Evolutionary conservation across 2,329 filamentous ascomycete genomes (phyloP), one percentile per base, ranked within the genome.

Genomic region (Cadophora gregata): DNA sequence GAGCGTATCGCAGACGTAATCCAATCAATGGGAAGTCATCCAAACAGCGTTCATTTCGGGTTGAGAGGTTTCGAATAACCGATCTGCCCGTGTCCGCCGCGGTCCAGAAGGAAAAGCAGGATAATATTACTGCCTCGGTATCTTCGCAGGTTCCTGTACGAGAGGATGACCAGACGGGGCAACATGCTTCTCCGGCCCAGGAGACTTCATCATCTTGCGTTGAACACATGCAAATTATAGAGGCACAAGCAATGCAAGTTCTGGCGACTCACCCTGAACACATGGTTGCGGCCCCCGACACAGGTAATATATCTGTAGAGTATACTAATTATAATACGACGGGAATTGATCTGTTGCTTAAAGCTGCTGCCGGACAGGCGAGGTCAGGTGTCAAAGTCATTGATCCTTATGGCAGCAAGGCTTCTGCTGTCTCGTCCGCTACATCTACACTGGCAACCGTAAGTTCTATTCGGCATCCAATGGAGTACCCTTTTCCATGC

Each of bases 1-100:
- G 90, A 47, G 70, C 71, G 9, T 71, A 73, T 61, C 67, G 73
- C 36, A 55, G 53, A 47, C 66, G 67, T n/a, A 66, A 66, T 60
- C 59, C 51, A 21, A 29, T 61, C 27, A 63, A 63, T 62, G 62
- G 67, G 1, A 27, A 25, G 21, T n/a, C 45, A 33, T 25, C 53
- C 10, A 47, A 24, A 16, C 63, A 67, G 42, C 29, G 56, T 1
- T 48, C 62, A 6, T 70, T 70, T 63, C 67, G 60, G n/a, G 67
- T 70, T 29, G 65, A 68, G 51, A 61, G 69, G 1, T 72, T 69
- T 64, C 63, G 68, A 24, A 48, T 69, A 24, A 48, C 31, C 27
- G 67, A 70, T 16, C 8, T 64, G 25, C 50, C 62, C 24, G 29
- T 59, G 14, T 19, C 36, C 12, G 53, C 31, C 3, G 14, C 16